Evolutionary conservation across 768 basidiomycete genomes (phyloP).

Genomic region (Kwoniella dendrophila): DNA sequence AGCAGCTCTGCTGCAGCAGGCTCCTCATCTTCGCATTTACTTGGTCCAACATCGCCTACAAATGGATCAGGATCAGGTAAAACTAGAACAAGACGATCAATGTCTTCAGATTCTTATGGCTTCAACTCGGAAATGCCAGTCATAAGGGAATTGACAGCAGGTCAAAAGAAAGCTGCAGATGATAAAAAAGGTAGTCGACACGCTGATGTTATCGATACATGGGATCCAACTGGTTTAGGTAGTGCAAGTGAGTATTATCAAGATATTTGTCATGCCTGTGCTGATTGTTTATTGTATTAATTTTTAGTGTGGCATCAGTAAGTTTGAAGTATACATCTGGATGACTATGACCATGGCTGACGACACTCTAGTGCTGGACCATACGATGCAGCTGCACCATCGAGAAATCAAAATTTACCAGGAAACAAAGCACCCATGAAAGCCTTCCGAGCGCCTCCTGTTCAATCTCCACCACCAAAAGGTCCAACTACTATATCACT

Average conservation of each 20-base stretch:
- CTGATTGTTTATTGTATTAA: background rate
- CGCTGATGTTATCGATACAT: constrained; percentile 55
- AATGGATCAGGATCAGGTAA: constrained; percentile 23
- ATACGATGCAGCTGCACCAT: constrained; percentile 55
- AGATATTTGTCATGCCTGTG: background rate
- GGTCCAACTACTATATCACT: constrained; percentile 36
- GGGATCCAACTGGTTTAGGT: constrained; percentile 56
- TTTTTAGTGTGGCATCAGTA: constrained; percentile 55
- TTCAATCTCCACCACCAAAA: constrained; percentile 28
- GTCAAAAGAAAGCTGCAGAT: constrained; percentile 42
- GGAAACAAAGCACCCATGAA: constrained; percentile 50
- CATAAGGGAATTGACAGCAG: constrained; percentile 35
- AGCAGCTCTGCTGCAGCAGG: constrained; percentile 33
- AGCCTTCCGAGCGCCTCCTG: constrained; percentile 43
- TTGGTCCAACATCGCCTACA: constrained; percentile 30
- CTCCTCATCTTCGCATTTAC: constrained; percentile 33
- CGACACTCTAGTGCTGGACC: constrained; percentile 44
- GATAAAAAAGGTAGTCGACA: constrained; percentile 53
- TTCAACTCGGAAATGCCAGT: constrained; percentile 16
- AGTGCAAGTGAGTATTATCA: constrained; percentile 53
- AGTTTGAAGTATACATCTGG: constrained; percentile 8
- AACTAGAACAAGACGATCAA: constrained; percentile 38
- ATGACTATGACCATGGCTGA: constrained; percentile 14
- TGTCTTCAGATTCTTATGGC: constrained; percentile 48
- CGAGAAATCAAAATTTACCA: constrained; percentile 46